A percentile compares a stretch with the other conserved stretches of the same genome.
Conservation (phyloP, 2,329 filamentous ascomycete species). For the Ceratocystis albifundus region DNA sequence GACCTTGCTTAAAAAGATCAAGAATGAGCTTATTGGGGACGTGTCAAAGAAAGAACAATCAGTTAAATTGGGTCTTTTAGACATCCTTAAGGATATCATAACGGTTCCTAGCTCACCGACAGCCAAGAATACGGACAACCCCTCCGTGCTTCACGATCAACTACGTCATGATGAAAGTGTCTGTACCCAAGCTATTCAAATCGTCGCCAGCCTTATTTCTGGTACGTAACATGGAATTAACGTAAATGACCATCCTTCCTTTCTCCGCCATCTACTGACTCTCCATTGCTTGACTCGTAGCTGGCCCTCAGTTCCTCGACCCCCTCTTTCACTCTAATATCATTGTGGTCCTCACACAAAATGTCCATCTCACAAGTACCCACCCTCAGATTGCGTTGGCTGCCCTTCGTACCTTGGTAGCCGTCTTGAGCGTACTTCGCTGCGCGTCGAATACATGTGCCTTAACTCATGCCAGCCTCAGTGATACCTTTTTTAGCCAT, state of each 20-base stretch:
- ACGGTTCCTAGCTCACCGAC: background rate
- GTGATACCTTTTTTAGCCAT: constrained; percentile 8
- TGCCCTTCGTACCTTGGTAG: constrained; percentile 50
- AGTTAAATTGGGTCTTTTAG: constrained; percentile 57
- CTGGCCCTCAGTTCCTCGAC: constrained; percentile 64
- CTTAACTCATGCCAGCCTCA: constrained; percentile 1
- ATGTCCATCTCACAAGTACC: constrained; percentile 54
- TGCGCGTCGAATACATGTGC: constrained; percentile 11
- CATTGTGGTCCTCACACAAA: constrained; percentile 58
- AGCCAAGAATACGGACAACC: background rate
- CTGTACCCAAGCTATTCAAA: constrained; percentile 63
- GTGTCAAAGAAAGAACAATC: constrained; percentile 73
- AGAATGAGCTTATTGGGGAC: constrained; percentile 84
- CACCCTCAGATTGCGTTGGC: constrained; percentile 57
- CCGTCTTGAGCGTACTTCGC: background rate
- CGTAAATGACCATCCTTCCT: background rate
- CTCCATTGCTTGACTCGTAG: constrained; percentile 35
- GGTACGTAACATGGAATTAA: background rate
- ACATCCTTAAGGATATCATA: constrained; percentile 33
- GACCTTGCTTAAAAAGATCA: constrained; percentile 57
- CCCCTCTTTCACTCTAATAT: constrained; percentile 59
- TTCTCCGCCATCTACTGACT: background rate
- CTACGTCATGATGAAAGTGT: constrained; percentile 11
- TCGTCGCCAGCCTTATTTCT: constrained; percentile 48
- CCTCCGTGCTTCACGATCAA: background rate